These are phyloP conservation scores for Hyphopichia pseudoburtonii DNA, from an alignment of 1,139 yeast genomes.

Conservation along the genomic window DNA sequence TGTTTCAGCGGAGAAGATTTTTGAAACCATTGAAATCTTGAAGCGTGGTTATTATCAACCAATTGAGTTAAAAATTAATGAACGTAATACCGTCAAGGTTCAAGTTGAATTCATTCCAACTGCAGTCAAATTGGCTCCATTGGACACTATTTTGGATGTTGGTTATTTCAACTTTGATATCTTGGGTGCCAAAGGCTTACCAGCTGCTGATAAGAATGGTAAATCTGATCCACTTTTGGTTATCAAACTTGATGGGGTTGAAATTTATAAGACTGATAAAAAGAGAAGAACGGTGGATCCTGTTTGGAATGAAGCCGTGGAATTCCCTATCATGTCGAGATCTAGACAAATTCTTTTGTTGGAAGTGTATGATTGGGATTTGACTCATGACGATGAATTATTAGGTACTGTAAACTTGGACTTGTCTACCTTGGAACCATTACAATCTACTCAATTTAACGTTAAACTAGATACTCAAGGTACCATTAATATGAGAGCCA, in stretches of 20 bases:
- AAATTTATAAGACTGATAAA: conserved; percentile 56
- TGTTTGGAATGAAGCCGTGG: conserved; percentile 62
- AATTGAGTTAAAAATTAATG: conserved; percentile 43
- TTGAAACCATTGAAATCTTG: conserved; percentile 54
- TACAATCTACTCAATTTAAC: conserved; percentile 43
- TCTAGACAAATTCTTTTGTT: conserved; percentile 49
- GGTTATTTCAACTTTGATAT: conserved; percentile 60
- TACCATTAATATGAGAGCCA: conserved; percentile 47
- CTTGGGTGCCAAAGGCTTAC: conserved; percentile 51
- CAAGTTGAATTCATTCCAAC: conserved; percentile 64
- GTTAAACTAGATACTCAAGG: conserved; percentile 65
- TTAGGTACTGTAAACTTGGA: conserved; percentile 56
- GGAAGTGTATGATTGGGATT: conserved; percentile 73
- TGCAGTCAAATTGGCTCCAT: conserved; percentile 49
- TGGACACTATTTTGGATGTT: conserved; percentile 66
- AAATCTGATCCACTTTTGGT: conserved; percentile 71
- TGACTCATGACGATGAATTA: conserved; percentile 63
- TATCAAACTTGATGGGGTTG: conserved; percentile 53
- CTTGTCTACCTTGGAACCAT: conserved; percentile 47
- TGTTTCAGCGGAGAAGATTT: conserved; percentile 47
- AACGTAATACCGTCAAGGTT: conserved; percentile 41
- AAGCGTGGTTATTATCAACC: conserved; percentile 49
- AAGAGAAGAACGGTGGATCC: conserved; percentile 69
- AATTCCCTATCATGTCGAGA: conserved; percentile 64
- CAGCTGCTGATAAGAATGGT: conserved; percentile 81